Evolutionary conservation across 2,329 filamentous ascomycete genomes (phyloP).

Genomic region (Xylariales sp.): DNA sequence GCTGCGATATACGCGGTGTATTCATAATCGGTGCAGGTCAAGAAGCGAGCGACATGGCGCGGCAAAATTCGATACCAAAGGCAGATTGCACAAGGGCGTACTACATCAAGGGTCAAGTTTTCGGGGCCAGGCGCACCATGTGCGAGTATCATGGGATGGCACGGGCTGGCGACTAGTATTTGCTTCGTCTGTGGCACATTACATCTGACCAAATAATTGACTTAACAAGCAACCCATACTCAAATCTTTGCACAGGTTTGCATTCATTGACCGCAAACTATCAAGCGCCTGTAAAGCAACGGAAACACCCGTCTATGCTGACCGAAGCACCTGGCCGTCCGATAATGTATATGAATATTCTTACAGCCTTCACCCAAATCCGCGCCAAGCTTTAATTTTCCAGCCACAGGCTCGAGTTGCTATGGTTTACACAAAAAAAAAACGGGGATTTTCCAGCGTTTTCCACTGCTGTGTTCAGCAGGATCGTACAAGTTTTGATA

Average conservation of each 20-base stretch:
- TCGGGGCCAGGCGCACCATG: too few relatives aligned
- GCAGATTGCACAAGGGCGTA: too few relatives aligned
- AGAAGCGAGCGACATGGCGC: background rate
- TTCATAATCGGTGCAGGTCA: too few relatives aligned
- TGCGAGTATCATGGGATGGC: too few relatives aligned
- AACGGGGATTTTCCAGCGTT: background rate
- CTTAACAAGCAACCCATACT: background rate
- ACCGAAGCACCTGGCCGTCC: conserved; percentile 5
- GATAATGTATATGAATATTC: conserved; percentile 4
- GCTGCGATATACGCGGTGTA: too few relatives aligned
- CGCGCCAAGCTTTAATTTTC: background rate
- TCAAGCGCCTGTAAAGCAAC: background rate
- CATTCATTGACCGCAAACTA: background rate
- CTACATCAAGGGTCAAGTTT: too few relatives aligned
- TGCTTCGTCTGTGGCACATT: too few relatives aligned
- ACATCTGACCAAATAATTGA: too few relatives aligned
- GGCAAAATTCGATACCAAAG: background rate
- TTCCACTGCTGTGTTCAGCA: too few relatives aligned
- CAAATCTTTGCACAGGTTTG: background rate
- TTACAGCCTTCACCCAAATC: conserved; percentile 4
- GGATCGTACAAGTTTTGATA: too few relatives aligned
- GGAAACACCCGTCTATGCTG: background rate
- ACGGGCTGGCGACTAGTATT: too few relatives aligned
- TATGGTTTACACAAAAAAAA: background rate
- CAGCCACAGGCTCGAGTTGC: background rate